Percentiles rank a stretch among this genome's conserved stretches.
Conservation (phyloP, 176 grass and related monocot species). For the Neostapfia colusana region DNA sequence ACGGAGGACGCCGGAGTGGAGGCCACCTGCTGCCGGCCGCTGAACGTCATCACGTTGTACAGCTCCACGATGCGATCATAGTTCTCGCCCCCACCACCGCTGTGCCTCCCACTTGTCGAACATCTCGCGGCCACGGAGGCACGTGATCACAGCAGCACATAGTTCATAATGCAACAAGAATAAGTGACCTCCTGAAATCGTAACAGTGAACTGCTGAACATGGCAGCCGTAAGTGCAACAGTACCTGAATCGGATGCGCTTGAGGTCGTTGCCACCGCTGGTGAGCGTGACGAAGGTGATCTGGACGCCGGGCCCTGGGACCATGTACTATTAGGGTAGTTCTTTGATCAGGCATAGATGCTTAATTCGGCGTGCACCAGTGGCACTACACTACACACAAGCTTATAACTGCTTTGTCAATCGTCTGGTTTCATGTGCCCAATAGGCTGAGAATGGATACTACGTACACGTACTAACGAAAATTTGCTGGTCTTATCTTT, state of each 20-base stretch:
- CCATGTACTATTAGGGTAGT: background rate
- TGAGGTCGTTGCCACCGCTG: constrained; percentile 83
- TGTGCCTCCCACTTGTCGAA: constrained; percentile 99
- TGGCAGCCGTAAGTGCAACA: too few relatives aligned
- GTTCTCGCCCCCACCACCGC: constrained; percentile 99
- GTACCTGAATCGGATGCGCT: constrained; percentile 97
- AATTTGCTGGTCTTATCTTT: background rate
- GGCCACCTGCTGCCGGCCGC: constrained; percentile 67
- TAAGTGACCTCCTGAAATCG: background rate
- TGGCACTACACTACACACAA: background rate
- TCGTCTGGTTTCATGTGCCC: background rate
- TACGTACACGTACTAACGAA: background rate
- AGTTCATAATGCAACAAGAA: background rate
- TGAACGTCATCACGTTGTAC: constrained; percentile 90
- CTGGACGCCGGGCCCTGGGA: constrained; percentile 70
- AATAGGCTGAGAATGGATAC: background rate
- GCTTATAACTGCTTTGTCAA: background rate
- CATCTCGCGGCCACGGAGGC: constrained; percentile 62
- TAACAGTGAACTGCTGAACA: too few relatives aligned
- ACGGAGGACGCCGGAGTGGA: constrained; percentile 78
- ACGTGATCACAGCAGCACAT: background rate
- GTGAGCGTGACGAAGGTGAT: constrained; percentile 89
- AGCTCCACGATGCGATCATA: constrained; percentile 98
- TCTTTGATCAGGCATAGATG: background rate
- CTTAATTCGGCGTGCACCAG: constrained; percentile 16